Percentiles rank a stretch among this genome's conserved stretches.
Evolutionary conservation across 768 basidiomycete species (phyloP).

Genomic region (Rhodotorula sphaerocarpa): DNA sequence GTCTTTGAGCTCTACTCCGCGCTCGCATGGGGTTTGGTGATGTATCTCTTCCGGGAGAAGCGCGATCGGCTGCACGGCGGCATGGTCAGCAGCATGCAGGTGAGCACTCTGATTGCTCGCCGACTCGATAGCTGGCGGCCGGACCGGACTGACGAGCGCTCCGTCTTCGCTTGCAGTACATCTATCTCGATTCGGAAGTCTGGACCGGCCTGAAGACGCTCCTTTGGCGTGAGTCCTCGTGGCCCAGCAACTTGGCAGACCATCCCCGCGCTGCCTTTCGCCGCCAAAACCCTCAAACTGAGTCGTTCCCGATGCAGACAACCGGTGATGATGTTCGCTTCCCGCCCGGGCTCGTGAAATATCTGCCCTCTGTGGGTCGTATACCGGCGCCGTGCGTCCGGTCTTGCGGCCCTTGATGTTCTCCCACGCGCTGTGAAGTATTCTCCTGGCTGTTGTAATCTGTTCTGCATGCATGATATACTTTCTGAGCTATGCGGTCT

Average conservation of each 20-base stretch:
- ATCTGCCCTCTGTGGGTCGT: too few relatives aligned
- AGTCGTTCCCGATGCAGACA: constrained; percentile 20
- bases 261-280: too few relatives aligned
- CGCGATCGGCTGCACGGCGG: constrained; percentile 90
- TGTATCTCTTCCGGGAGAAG: constrained; percentile 85
- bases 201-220: constrained; percentile 77
- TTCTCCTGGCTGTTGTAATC: not conserved
- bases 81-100: constrained; percentile 87
- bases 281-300: not conserved
- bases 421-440: not conserved
- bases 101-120: not conserved
- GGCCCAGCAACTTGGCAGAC: too few relatives aligned
- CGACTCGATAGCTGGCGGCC: not conserved
- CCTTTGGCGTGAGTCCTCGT: constrained; percentile 53
- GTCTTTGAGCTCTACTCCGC: constrained; percentile 84
- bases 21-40: constrained; percentile 85
- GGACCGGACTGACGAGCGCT: not conserved
- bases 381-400: too few relatives aligned
- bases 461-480: too few relatives aligned
- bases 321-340: constrained; percentile 6
- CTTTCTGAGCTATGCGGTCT: too few relatives aligned
- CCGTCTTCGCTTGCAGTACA: constrained; percentile 49
- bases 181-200: constrained; percentile 83
- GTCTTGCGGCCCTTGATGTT: too few relatives aligned
- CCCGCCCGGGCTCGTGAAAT: too few relatives aligned